Conservation (phyloP, 495 filamentous ascomycete species). For the Acidiella bohemica region DNA sequence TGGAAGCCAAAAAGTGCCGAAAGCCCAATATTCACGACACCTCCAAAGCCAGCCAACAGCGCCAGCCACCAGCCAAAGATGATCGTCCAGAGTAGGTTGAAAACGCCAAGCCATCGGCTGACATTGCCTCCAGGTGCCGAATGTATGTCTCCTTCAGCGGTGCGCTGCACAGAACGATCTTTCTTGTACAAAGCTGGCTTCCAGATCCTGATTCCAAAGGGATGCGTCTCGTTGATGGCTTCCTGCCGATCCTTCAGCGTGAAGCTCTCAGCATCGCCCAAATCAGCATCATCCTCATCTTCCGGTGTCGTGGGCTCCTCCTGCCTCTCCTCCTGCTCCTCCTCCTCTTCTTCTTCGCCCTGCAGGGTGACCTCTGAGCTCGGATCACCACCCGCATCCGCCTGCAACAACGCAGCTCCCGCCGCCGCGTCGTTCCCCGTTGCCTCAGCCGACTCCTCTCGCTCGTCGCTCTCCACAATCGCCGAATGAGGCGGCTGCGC, state of each 20-base stretch:
- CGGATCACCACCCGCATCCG: conserved; percentile 23
- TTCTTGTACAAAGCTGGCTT: conserved; percentile 99
- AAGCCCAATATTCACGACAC: conserved; percentile 37
- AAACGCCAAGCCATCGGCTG: conserved; percentile 65
- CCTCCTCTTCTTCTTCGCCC: conserved; percentile 30
- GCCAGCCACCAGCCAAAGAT: conserved; percentile 98
- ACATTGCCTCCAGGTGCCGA: conserved; percentile 84
- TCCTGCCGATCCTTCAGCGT: conserved; percentile 86
- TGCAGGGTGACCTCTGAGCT: conserved; percentile 24
- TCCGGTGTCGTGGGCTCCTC: conserved; percentile 50
- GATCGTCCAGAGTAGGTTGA: conserved; percentile 82
- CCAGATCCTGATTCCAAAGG: conserved; percentile 97
- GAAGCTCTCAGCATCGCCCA: conserved; percentile 41
- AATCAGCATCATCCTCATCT: conserved; percentile 30
- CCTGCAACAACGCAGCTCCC: conserved; percentile 16
- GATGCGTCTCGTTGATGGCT: conserved; percentile 97
- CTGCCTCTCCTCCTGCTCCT: conserved; percentile 43
- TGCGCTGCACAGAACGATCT: conserved; percentile 86
- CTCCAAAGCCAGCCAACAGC: conserved; percentile 56
- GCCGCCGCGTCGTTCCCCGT: conserved; percentile 15
- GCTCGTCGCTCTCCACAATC: conserved; percentile 28
- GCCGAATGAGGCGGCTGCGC: conserved; percentile 42
- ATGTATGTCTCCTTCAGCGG: conserved; percentile 93
- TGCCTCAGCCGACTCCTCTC: conserved; percentile 16
- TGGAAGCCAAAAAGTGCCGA: conserved; percentile 53